Percentiles rank a stretch among this genome's conserved stretches.
phyloP scores from a whole-genome alignment of 2,329 filamentous ascomycete species.

The Fusarium haematococcum region DNA sequence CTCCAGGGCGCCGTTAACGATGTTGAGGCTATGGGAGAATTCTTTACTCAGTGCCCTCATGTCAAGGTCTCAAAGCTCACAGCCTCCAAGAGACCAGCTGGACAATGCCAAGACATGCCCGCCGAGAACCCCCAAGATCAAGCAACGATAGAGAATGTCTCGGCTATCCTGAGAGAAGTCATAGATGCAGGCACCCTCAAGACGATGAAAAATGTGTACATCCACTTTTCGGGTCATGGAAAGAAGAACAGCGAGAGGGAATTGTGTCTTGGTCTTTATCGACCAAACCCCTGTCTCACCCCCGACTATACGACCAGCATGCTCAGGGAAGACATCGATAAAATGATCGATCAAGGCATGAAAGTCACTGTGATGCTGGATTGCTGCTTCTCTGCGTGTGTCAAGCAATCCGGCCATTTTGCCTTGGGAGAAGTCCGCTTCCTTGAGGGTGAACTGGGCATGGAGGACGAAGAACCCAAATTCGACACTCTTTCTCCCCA shows the following conservation, averaged over 20 bases:
- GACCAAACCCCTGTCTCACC: background rate
- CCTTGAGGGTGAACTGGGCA: background rate
- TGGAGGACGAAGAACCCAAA: background rate
- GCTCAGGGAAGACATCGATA: background rate
- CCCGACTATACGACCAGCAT: background rate
- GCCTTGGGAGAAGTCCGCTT: background rate
- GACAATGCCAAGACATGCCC: background rate
- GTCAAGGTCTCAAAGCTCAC: background rate
- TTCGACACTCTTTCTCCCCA: background rate
- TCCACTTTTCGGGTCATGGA: background rate
- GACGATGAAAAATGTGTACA: background rate
- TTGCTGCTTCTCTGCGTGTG: background rate
- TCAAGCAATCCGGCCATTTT: background rate
- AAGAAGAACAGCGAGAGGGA: background rate
- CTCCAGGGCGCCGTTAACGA: background rate
- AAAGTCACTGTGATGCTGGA: background rate
- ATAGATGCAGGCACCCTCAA: background rate
- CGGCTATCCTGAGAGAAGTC: background rate
- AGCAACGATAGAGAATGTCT: background rate
- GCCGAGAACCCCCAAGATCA: background rate
- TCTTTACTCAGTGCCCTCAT: background rate
- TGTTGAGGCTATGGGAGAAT: background rate
- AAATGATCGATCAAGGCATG: background rate
- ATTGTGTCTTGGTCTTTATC: background rate
- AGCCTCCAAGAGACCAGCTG: background rate